A percentile compares a stretch with the other conserved stretches of the same genome.
These are phyloP conservation scores for Xylariomycetidae sp. DNA, from an alignment of 2,329 filamentous ascomycete genomes.

Conservation along the genomic window DNA sequence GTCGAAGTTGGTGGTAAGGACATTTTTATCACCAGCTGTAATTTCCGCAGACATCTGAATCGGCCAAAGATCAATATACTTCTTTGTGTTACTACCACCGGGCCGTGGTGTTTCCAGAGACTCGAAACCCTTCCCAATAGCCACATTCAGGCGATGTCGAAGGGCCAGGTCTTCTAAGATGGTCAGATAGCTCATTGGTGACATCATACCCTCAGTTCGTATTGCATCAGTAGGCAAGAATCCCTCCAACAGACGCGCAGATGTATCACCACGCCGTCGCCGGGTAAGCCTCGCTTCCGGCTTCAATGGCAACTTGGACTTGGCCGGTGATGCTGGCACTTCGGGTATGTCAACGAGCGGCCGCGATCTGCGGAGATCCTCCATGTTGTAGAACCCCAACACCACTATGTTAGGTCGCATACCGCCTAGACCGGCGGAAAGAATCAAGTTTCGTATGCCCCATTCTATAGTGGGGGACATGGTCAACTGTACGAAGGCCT, in stretches of 20 bases:
- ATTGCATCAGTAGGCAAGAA: slow-evolving; percentile 66
- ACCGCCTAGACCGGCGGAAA: slow-evolving; percentile 77
- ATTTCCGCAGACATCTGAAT: slow-evolving; percentile 91
- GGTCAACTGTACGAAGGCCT: slow-evolving; percentile 83
- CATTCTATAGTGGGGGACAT: slow-evolving; percentile 80
- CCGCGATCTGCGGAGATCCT: slow-evolving; percentile 62
- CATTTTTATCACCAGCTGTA: slow-evolving; percentile 58
- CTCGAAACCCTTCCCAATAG: slow-evolving; percentile 77
- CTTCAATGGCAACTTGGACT: slow-evolving; percentile 26
- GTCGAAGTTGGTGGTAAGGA: slow-evolving; percentile 85
- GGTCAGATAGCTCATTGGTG: slow-evolving; percentile 70
- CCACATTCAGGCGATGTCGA: slow-evolving; percentile 76
- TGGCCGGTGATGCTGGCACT: slow-evolving; percentile 32
- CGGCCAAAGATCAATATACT: slow-evolving; percentile 84
- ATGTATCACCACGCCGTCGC: slow-evolving; percentile 48
- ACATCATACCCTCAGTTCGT: slow-evolving; percentile 63
- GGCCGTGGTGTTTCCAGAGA: slow-evolving; percentile 65
- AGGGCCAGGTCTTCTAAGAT: slow-evolving; percentile 78
- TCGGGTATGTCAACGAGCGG: slow-evolving; percentile 55
- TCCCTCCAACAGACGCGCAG: slow-evolving; percentile 51
- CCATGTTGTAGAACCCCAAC: slow-evolving; percentile 73
- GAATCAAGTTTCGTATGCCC: slow-evolving; percentile 77
- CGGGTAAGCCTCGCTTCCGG: slow-evolving; percentile 24
- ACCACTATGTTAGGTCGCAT: slow-evolving; percentile 89
- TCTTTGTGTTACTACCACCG: slow-evolving; percentile 58